Percentiles rank a stretch among this genome's conserved stretches.
These are phyloP conservation scores for Entamoeba invadens DNA, from an alignment of 208 protist genomes.

Conservation along the genomic window DNA sequence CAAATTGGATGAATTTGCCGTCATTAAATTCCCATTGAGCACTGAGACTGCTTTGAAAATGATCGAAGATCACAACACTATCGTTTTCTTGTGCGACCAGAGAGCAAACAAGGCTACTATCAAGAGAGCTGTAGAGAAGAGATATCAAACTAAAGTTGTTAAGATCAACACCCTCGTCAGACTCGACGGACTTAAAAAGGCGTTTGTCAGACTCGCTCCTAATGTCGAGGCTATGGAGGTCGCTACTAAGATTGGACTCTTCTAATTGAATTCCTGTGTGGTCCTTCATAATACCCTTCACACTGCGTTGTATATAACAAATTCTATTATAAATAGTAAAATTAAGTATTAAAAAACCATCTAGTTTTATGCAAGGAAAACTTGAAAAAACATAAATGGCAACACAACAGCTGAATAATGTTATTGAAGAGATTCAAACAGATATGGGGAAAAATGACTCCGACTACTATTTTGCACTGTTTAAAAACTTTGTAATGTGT, in stretches of 20 bases:
- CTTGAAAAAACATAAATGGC: too few species aligned
- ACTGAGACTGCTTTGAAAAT: conserved; percentile 95
- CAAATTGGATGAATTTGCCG: conserved; percentile 55
- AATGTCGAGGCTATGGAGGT: conserved; percentile 13
- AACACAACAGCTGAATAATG: neutral
- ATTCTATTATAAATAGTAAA: neutral
- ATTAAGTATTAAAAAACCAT: neutral
- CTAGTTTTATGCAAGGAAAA: neutral
- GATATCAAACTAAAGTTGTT: conserved; percentile 82
- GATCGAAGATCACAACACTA: conserved; percentile 98
- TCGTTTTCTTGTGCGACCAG: conserved; percentile 93
- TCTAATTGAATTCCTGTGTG: conserved; percentile 6
- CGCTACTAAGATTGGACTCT: conserved; percentile 20
- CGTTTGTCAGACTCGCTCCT: conserved; percentile 9
- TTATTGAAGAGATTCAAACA: neutral
- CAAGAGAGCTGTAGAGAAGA: conserved; percentile 80
- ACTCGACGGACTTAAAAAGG: conserved; percentile 20
- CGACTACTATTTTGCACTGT: neutral
- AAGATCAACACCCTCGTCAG: conserved; percentile 95
- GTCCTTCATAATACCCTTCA: neutral
- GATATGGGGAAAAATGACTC: neutral
- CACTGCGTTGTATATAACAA: neutral
- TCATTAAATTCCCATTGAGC: conserved; percentile 86
- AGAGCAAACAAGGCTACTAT: conserved; percentile 89
- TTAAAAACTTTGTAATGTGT: neutral